A percentile compares a stretch with the other conserved stretches of the same genome.
Evolutionary conservation across 768 basidiomycete genomes (phyloP).

Genomic region (Pisolithus sp.): DNA sequence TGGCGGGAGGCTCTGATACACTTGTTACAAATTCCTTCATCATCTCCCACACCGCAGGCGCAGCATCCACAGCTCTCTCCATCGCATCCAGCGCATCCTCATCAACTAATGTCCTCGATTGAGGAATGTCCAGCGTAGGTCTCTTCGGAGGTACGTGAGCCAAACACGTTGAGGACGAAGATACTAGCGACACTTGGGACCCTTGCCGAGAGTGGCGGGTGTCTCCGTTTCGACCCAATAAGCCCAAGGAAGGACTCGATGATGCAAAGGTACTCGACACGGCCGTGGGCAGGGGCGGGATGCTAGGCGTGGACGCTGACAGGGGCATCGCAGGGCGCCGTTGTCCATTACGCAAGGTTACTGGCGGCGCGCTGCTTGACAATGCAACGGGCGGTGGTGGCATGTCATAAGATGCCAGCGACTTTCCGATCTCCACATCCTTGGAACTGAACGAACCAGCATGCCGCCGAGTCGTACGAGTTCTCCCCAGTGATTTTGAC

Average conservation of each 20-base stretch:
- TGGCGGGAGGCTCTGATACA: slow-evolving; percentile 41
- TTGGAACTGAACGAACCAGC: slow-evolving; percentile 94
- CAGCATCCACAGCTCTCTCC: slow-evolving; percentile 70
- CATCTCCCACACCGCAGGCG: slow-evolving; percentile 76
- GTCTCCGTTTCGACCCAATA: slow-evolving; percentile 9
- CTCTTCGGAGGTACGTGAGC: slow-evolving; percentile 20
- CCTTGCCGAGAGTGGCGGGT: slow-evolving; percentile 36
- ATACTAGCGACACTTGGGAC: slow-evolving; percentile 38
- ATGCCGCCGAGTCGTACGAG: slow-evolving; percentile 65
- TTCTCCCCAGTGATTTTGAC: slow-evolving; percentile 31
- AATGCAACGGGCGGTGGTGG: slow-evolving; percentile 24
- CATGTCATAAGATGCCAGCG: slow-evolving; percentile 59
- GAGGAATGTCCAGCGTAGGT: slow-evolving; percentile 42
- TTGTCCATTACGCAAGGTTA: slow-evolving; percentile 43
- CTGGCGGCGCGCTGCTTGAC: slow-evolving; percentile 21
- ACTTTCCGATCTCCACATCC: slow-evolving; percentile 85
- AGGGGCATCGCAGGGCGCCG: slow-evolving; percentile 38
- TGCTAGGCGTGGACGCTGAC: slow-evolving; percentile 19
- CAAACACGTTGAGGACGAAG: slow-evolving; percentile 33
- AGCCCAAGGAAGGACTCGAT: slow-evolving; percentile 6
- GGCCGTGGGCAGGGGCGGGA: slow-evolving; percentile 7
- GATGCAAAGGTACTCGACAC: slow-evolving; percentile 3
- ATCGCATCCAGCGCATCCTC: slow-evolving; percentile 76
- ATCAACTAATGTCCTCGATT: slow-evolving; percentile 63
- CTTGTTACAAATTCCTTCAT: slow-evolving; percentile 68